phyloP scores from a whole-genome alignment of 2,329 filamentous ascomycete genomes.

The Cordyceps fumosorosea region DNA sequence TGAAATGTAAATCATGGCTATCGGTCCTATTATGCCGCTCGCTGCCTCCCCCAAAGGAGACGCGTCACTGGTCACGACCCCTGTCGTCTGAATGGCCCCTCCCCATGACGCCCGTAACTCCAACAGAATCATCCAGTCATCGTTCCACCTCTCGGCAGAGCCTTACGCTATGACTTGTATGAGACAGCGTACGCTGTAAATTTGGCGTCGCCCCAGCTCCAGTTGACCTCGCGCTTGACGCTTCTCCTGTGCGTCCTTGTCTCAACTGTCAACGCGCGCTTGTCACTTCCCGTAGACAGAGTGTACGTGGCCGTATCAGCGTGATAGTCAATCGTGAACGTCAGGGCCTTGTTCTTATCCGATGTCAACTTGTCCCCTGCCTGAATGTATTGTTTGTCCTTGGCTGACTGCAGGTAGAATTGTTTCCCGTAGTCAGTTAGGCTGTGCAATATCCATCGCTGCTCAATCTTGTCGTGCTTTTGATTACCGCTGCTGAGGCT shows the following conservation, averaged over 20 bases:
- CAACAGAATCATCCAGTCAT: neutral
- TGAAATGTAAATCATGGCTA: no score
- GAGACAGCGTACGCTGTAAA: conserved; percentile 6
- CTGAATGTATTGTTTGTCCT: conserved; percentile 20
- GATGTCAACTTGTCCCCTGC: conserved; percentile 10
- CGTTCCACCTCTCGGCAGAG: neutral
- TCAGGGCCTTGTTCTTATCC: neutral
- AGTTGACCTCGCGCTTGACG: neutral
- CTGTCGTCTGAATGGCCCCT: neutral
- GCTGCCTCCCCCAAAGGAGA: neutral
- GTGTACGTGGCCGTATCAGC: conserved; percentile 3
- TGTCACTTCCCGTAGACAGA: neutral
- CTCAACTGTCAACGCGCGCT: neutral
- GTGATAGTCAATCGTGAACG: conserved; percentile 6
- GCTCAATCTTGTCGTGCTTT: conserved; percentile 32
- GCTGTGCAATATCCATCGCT: conserved; percentile 43
- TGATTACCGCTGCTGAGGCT: conserved; percentile 7
- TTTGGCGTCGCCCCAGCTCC: neutral
- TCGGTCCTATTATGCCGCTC: neutral
- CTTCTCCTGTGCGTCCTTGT: neutral
- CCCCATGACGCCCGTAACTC: neutral
- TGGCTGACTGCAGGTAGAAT: conserved; percentile 22
- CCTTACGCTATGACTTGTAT: neutral
- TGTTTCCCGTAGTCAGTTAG: conserved; percentile 17
- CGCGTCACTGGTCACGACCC: neutral